Base-by-base conservation (phyloP, 352 stramenopile genomes). In the Globisporangium canariense region DNA sequence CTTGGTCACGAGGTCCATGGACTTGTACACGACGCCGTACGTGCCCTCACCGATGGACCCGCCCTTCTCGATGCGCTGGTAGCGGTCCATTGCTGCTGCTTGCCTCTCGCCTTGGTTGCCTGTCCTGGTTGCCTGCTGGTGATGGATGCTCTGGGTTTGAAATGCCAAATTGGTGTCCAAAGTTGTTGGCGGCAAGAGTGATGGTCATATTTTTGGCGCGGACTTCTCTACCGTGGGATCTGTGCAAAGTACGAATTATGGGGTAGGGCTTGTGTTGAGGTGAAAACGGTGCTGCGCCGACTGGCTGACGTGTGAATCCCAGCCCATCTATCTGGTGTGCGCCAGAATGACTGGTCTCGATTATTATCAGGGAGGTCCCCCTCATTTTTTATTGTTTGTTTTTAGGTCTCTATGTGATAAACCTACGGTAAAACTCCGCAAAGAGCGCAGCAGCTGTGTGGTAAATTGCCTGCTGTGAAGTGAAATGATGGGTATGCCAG, bases 11-110 rank as follows among this genome's bases (percentile, higher is more conserved):
- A 92, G 82, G 73, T 98, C 94, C 62, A 93, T 75, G 14, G 94
- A 97, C 76, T 98, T 98, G 88, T 98, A 98, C 43, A 98, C 96
- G 28, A 98, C 91, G 67, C 96, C 96, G 75, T 99, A 99, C 13
- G 97, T 98, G 47, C 97, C 97, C 69, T 98, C 88, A 49, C 96
- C 96, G 68, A 97, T 90, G 53, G 88, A 93, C 1, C 88, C 89
- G 64, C 90, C 92, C 74, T 98, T 98, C 76, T 98, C 91, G 58
- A 98, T 95, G 74, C 90, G 92, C 70, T 96, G 80, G 78, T 98
- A 98, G 3, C 92, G 77, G 8, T 97, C 87, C 89, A 97, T 94
- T n/a, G 11, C 18, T 45, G 4, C 13, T 55, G 20, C 25, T 28
- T 40, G 50, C 52, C 7, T 36, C 4, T 36, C 7, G 32, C 32